Percentiles rank a stretch among this genome's conserved stretches.
Evolutionary conservation across 768 basidiomycete species (phyloP).

Genomic region (Amanita subjunquillea): DNA sequence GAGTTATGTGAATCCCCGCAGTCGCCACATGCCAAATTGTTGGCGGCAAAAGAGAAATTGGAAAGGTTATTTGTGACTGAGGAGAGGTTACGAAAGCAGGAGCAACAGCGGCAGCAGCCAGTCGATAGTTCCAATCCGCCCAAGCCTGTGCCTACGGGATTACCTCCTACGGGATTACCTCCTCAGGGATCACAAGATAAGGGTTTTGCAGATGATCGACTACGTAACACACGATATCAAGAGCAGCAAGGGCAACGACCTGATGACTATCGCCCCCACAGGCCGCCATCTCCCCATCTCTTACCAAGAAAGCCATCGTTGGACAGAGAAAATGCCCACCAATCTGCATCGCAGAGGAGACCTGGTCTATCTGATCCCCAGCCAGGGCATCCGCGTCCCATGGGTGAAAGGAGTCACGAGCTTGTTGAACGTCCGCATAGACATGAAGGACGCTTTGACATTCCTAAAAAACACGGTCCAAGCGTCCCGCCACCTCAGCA

Average conservation of each 20-base stretch:
- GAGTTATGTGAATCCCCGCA: background rate
- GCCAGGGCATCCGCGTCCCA: background rate
- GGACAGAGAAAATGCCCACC: background rate
- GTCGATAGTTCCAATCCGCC: background rate
- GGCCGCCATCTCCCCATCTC: conserved; percentile 5
- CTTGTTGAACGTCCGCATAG: background rate
- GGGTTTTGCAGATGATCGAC: background rate
- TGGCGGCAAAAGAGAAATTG: background rate
- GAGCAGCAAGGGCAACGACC: conserved; percentile 1
- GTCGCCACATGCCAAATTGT: background rate
- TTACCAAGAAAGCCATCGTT: background rate
- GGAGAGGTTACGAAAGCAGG: background rate
- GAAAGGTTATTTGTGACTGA: background rate
- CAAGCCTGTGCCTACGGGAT: background rate
- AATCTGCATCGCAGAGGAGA: background rate
- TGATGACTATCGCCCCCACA: conserved; percentile 6
- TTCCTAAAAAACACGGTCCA: background rate
- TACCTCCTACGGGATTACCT: background rate
- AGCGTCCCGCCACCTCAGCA: background rate
- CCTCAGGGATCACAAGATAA: background rate
- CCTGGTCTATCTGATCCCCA: background rate
- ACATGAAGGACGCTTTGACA: conserved; percentile 1
- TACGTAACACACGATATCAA: background rate
- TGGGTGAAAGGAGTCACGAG: background rate
- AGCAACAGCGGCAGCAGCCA: background rate